Conservation (phyloP, 2,329 filamentous ascomycete species). For the Neurospora sp. region DNA sequence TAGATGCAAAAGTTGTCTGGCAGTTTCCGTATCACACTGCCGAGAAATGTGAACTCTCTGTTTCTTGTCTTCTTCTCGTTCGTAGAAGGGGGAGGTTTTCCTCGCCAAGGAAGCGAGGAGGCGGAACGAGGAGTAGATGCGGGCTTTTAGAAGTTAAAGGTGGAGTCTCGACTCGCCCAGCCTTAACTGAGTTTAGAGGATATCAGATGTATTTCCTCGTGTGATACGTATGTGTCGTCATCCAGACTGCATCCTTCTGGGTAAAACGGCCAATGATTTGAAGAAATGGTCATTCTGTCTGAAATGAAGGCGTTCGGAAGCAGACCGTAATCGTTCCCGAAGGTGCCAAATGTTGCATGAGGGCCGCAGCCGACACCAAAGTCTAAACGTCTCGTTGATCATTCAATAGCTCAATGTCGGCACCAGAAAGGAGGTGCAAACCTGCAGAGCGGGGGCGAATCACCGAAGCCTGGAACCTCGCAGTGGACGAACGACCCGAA, state of each 20-base stretch:
- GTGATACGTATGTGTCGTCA: neutral
- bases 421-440: neutral
- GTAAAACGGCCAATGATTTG: neutral
- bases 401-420: neutral
- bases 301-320: neutral
- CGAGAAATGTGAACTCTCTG: neutral
- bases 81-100: neutral
- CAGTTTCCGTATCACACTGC: neutral
- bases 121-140: neutral
- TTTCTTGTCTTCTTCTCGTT: neutral
- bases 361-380: neutral
- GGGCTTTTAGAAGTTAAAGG: neutral
- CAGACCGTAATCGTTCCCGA: neutral
- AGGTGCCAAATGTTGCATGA: neutral
- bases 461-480: neutral
- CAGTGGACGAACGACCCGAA: neutral
- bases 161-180: neutral
- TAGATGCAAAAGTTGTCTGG: neutral
- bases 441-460: neutral
- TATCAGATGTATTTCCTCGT: neutral
- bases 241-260: neutral
- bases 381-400: neutral
- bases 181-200: neutral
- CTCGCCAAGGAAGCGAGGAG: neutral
- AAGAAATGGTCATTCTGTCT: neutral